Percentiles rank a stretch among this genome's conserved stretches.
These are phyloP conservation scores for Pythium sukuiense DNA, from an alignment of 352 stramenopile species.

Conservation along the genomic window DNA sequence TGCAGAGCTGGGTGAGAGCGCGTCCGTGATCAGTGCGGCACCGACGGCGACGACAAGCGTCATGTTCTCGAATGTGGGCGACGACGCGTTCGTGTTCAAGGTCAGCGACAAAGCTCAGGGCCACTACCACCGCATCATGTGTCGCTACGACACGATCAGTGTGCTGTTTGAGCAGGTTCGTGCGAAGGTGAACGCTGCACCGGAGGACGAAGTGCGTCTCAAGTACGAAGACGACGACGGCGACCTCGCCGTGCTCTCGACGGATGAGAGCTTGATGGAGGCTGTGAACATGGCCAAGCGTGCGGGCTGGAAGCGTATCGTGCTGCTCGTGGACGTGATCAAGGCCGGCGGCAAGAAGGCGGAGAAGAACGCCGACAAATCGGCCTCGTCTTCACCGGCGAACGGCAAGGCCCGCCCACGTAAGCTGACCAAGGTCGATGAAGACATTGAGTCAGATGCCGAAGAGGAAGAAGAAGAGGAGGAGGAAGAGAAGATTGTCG, in stretches of 20 bases:
- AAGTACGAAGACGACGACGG: conserved; percentile 91
- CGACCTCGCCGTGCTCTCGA: conserved; percentile 80
- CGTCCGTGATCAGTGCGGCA: conserved; percentile 81
- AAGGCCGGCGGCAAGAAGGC: conserved; percentile 35
- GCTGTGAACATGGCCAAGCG: conserved; percentile 86
- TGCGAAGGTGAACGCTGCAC: conserved; percentile 70
- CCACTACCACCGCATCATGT: conserved; percentile 87
- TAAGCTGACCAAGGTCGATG: conserved; percentile 81
- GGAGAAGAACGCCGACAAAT: conserved; percentile 4
- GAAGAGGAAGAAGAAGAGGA: conserved; percentile 46
- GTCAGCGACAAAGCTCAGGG: conserved; percentile 78
- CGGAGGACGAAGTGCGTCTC: conserved; percentile 63
- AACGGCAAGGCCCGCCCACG: conserved; percentile 31
- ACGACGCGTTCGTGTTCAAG: conserved; percentile 88
- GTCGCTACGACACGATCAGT: conserved; percentile 66
- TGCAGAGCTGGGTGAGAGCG: conserved; percentile 81
- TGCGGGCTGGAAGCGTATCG: conserved; percentile 81
- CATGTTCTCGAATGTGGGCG: conserved; percentile 60
- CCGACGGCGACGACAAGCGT: conserved; percentile 78
- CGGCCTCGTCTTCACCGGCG: conserved; percentile 31
- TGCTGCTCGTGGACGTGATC: conserved; percentile 80
- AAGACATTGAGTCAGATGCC: conserved; percentile 53
- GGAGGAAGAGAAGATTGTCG: conserved; percentile 28
- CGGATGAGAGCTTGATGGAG: conserved; percentile 83
- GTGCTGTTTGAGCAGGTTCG: conserved; percentile 79